phyloP scores from a whole-genome alignment of 768 basidiomycete species.

The Crassisporium funariophilum region DNA sequence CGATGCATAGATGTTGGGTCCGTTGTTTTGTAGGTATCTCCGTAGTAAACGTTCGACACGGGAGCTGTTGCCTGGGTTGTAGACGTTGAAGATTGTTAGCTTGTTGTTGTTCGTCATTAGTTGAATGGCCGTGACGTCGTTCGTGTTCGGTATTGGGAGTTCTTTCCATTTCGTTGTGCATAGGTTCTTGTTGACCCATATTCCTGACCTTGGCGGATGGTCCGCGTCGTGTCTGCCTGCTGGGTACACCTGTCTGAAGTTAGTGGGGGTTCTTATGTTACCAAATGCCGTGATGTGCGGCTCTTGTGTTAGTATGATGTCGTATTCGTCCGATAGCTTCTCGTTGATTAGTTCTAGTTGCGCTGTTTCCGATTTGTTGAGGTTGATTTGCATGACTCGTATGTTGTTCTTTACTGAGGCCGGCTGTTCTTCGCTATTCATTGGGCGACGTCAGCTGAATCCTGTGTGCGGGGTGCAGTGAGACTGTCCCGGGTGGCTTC shows the following conservation, averaged over 20 bases:
- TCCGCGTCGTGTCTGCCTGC: too few relatives aligned
- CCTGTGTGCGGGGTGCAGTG: too few relatives aligned
- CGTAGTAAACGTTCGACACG: not conserved
- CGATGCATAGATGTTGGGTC: not conserved
- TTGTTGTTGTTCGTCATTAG: not conserved
- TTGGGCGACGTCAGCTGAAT: too few relatives aligned
- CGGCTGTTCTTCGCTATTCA: too few relatives aligned
- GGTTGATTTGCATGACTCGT: constrained; percentile 13
- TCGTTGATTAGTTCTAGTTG: constrained; percentile 20
- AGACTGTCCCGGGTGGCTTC: too few relatives aligned
- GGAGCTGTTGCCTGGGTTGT: constrained; percentile 12
- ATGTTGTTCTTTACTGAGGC: too few relatives aligned
- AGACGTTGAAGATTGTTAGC: constrained; percentile 21
- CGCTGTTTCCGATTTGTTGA: constrained; percentile 18
- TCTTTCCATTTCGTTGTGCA: constrained; percentile 19
- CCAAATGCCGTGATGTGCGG: constrained; percentile 12
- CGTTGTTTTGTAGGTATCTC: not conserved
- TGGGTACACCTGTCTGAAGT: constrained; percentile 22
- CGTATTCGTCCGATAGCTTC: constrained; percentile 3
- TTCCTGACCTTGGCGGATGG: constrained; percentile 12
- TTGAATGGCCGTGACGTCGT: constrained; percentile 19
- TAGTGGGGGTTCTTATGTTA: constrained; percentile 16
- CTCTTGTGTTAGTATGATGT: constrained; percentile 22
- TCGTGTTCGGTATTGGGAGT: constrained; percentile 8
- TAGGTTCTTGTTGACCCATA: constrained; percentile 18